phyloP scores from a whole-genome alignment of 208 protist genomes.

The Trypanosoma lewisi region DNA sequence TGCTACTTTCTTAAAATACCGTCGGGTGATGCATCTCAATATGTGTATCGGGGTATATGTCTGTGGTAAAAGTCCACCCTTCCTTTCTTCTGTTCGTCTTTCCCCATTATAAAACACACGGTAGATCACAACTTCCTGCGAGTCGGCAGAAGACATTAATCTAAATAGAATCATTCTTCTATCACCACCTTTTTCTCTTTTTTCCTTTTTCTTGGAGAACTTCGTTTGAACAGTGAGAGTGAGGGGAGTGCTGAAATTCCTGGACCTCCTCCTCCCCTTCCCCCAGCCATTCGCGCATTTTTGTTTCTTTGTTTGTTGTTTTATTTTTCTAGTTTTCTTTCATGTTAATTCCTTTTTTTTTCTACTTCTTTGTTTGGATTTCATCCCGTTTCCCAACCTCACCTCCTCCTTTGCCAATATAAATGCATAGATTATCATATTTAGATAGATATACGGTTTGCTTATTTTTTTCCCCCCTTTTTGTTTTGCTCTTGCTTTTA shows the following conservation, averaged over 20 bases:
- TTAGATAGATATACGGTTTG: slow-evolving; percentile 1
- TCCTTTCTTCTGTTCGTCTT: background rate
- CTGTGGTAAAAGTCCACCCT: background rate
- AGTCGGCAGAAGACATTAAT: no score
- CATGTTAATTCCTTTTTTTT: background rate
- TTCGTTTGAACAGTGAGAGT: no score
- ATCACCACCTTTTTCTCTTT: no score
- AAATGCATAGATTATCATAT: slow-evolving; percentile 22
- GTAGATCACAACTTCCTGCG: background rate
- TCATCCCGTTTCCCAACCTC: background rate
- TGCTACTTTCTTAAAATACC: background rate
- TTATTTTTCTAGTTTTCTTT: background rate
- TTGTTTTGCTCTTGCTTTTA: no score
- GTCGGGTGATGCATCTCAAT: no score
- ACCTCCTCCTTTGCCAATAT: slow-evolving; percentile 2
- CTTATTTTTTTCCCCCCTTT: background rate
- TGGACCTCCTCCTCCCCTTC: no score
- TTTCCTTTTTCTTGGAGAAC: no score
- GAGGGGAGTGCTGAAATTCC: no score
- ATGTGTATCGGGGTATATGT: no score
- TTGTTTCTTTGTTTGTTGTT: slow-evolving; percentile 12
- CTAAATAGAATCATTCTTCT: no score
- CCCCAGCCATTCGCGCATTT: slow-evolving; percentile 5
- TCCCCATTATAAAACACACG: background rate
- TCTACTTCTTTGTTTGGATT: slow-evolving; percentile 4